Conservation (phyloP, 441 rosid species). For the Kokia cookei region DNA sequence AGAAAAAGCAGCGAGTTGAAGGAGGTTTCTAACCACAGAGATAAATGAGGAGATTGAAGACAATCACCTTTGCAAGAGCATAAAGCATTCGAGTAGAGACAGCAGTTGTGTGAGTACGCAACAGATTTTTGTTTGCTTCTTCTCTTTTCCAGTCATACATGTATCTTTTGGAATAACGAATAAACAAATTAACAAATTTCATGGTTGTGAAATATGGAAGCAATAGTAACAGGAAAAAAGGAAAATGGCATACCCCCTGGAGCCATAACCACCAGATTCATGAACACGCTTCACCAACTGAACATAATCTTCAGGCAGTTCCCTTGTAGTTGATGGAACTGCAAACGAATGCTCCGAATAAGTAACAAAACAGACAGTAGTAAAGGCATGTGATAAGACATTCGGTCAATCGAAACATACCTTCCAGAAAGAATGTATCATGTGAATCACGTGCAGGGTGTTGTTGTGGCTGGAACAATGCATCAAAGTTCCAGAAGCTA, state of each 20-base stretch:
- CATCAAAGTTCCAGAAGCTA: constrained; percentile 99
- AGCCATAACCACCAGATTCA: constrained; percentile 83
- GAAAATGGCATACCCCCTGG: constrained; percentile 63
- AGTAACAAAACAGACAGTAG: constrained; percentile 7
- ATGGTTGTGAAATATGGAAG: neutral
- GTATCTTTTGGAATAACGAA: constrained; percentile 39
- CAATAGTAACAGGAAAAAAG: neutral
- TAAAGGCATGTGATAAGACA: neutral
- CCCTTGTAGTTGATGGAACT: constrained; percentile 77
- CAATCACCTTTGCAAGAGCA: constrained; percentile 66
- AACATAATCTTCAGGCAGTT: constrained; percentile 83
- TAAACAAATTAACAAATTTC: neutral
- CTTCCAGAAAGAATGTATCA: constrained; percentile 81
- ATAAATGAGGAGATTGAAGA: neutral
- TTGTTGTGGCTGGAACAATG: constrained; percentile 91
- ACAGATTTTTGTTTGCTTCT: constrained; percentile 86
- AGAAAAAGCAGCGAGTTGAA: neutral
- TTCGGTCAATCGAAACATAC: constrained; percentile 24
- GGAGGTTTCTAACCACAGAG: neutral
- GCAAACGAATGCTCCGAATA: constrained; percentile 16
- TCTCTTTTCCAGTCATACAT: constrained; percentile 93
- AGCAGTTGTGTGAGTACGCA: constrained; percentile 95
- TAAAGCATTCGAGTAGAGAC: constrained; percentile 90
- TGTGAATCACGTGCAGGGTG: constrained; percentile 99
- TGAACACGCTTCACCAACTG: constrained; percentile 70